Percentiles rank a stretch among this genome's conserved stretches.
phyloP scores from a whole-genome alignment of 2,329 filamentous ascomycete genomes.

The Reticulascus tulasneorum region DNA sequence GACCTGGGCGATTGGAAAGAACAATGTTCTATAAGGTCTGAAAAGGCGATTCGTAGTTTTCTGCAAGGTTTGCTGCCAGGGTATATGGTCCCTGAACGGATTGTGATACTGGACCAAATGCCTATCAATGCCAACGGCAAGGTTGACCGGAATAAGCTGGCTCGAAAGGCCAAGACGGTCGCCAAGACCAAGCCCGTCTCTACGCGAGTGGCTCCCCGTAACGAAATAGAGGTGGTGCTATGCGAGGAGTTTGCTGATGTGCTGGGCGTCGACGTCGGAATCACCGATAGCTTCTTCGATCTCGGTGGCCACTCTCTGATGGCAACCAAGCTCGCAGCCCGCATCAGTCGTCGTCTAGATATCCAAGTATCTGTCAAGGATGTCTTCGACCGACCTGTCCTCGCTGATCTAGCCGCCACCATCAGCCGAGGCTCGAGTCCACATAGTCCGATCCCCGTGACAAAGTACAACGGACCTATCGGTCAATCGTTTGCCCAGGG shows the following conservation, averaged over 20 bases:
- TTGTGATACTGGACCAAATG: slow-evolving; percentile 66
- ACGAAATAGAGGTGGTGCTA: slow-evolving; percentile 1
- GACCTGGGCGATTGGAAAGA: slow-evolving; percentile 32
- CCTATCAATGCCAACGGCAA: slow-evolving; percentile 75
- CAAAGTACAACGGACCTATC: slow-evolving; percentile 15
- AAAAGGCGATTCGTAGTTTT: slow-evolving; percentile 46
- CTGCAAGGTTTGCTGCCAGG: slow-evolving; percentile 56
- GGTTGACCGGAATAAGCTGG: slow-evolving; percentile 57
- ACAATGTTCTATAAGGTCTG: slow-evolving; percentile 27
- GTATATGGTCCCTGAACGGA: slow-evolving; percentile 76
- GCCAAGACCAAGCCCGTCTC: neutral
- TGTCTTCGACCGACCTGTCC: slow-evolving; percentile 3
- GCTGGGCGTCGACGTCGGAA: slow-evolving; percentile 1
- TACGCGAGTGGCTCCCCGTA: no score
- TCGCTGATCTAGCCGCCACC: neutral
- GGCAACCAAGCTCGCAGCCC: slow-evolving; percentile 7
- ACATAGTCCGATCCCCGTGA: no score
- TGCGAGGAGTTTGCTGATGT: slow-evolving; percentile 5
- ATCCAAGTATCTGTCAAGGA: slow-evolving; percentile 1
- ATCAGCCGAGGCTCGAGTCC: neutral
- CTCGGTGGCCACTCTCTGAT: slow-evolving; percentile 8
- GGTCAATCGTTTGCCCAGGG: slow-evolving; percentile 17
- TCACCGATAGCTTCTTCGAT: slow-evolving; percentile 7
- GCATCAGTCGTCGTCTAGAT: slow-evolving; percentile 3
- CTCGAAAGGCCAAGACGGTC: neutral